Evolutionary conservation across 106 monocot species (phyloP).

Genomic region (Dendrobium chrysotoxum): DNA sequence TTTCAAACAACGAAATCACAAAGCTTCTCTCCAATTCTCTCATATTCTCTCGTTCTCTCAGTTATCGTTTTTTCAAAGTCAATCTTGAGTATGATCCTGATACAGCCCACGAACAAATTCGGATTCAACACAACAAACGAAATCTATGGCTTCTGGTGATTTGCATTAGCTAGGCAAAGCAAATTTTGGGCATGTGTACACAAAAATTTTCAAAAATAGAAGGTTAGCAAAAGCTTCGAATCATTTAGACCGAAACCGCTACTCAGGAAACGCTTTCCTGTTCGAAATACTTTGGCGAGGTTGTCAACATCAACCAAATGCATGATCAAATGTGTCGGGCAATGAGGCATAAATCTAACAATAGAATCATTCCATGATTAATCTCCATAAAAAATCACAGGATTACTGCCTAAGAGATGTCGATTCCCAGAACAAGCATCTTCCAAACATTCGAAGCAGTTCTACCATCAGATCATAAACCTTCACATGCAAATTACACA

Average conservation of each 20-base stretch:
- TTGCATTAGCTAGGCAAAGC: background rate
- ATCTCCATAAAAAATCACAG: too few relatives aligned
- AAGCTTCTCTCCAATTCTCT: too few relatives aligned
- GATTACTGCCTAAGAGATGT: background rate
- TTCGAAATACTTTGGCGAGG: background rate
- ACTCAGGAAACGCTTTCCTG: background rate
- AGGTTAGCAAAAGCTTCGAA: background rate
- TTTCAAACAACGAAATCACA: too few relatives aligned
- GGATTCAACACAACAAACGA: background rate
- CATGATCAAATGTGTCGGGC: background rate
- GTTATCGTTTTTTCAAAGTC: too few relatives aligned
- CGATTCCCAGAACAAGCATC: background rate
- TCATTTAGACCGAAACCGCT: background rate
- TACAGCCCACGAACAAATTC: too few relatives aligned
- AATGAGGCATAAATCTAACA: background rate
- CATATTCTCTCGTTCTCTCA: too few relatives aligned
- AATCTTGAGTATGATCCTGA: too few relatives aligned
- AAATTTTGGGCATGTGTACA: background rate
- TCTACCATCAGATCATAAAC: background rate
- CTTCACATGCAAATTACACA: background rate
- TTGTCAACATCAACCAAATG: background rate
- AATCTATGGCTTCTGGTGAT: background rate
- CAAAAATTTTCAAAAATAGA: background rate
- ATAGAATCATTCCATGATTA: background rate
- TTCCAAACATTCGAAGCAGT: background rate